These are phyloP conservation scores for Hirschfeldia incana DNA, from an alignment of 345 rosid genomes.

Conservation along the genomic window DNA sequence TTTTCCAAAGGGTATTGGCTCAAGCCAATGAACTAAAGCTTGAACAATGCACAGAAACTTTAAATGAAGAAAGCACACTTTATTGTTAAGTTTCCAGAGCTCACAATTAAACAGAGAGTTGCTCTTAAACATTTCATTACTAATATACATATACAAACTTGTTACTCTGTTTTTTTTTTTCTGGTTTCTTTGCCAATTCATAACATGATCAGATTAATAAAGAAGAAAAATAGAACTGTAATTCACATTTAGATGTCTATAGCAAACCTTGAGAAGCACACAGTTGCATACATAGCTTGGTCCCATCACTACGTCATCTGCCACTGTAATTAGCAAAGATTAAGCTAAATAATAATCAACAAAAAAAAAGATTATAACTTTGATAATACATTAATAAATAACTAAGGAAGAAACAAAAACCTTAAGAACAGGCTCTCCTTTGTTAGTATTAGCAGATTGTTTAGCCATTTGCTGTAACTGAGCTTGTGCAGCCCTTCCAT, in stretches of 20 bases:
- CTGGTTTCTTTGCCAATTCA: no score
- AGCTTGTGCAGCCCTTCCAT: constrained; percentile 89
- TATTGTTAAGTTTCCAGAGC: background rate
- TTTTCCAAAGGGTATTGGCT: background rate
- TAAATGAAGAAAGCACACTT: background rate
- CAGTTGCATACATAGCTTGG: no score
- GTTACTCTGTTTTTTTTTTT: background rate
- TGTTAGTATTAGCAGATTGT: constrained; percentile 64
- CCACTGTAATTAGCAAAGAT: no score
- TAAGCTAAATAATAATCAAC: no score
- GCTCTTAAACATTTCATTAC: background rate
- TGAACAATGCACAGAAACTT: background rate
- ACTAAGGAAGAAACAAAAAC: constrained; percentile 35
- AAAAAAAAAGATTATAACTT: background rate
- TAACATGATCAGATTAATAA: no score
- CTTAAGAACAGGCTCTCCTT: constrained; percentile 91
- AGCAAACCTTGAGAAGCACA: no score
- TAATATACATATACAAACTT: constrained; percentile 7
- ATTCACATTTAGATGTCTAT: no score
- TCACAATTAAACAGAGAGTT: background rate
- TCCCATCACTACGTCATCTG: no score
- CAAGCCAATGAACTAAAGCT: background rate
- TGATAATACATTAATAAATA: background rate
- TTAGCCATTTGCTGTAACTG: constrained; percentile 73
- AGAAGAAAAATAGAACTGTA: no score